Evolutionary conservation across 2,329 filamentous ascomycete genomes (phyloP), one percentile per base, ranked within the genome.

Genomic region (Epichloe baconii): DNA sequence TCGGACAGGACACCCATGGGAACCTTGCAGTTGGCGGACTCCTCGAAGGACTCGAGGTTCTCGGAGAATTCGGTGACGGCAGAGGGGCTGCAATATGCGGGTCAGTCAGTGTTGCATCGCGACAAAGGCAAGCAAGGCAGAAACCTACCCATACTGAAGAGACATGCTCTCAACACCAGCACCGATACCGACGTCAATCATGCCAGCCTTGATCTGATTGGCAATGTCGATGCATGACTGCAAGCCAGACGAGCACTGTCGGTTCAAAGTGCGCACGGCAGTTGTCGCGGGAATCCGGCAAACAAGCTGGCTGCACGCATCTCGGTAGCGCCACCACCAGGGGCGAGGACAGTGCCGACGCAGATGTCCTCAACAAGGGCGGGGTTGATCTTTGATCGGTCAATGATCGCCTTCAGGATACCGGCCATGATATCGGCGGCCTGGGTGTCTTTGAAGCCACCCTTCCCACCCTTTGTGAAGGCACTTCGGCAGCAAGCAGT

Each of bases 141-240:
- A 15, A 36, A 69, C 79, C 60, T 73, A 86, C 82, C 91, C 93
- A 67, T 97, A 97, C 65, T 96, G 86, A 52, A 77, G 77, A 63
- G 81, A 87, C 93, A 98, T 98, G 75, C 86, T 93, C 80, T 98
- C 93, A 23, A 95, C 89, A 63, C 93, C 93, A 19, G 90, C 90
- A 59, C 91, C 93, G 59, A 97, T 82, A 60, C 93, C 93, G 56
- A 97, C 72, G 58, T 97, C 91, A 64, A 97, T 97, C 86, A 95
- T 95, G 62, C 90, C 93, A 5, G 81, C 67, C 64, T 80, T 81
- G 71, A 98, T 94, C 60, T 88, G 87, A 74, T 97, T 95, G 59
- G 91, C 91, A 63, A 97, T 85, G 67, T 97, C 91, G 54, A 93
- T 85, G 64, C 88, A 88, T 23, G 93, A 91, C 70, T 96, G 89